These are phyloP conservation scores for button mushroom (Agaricus bisporus) DNA, from an alignment of 768 basidiomycete genomes.

Conservation along the genomic window DNA sequence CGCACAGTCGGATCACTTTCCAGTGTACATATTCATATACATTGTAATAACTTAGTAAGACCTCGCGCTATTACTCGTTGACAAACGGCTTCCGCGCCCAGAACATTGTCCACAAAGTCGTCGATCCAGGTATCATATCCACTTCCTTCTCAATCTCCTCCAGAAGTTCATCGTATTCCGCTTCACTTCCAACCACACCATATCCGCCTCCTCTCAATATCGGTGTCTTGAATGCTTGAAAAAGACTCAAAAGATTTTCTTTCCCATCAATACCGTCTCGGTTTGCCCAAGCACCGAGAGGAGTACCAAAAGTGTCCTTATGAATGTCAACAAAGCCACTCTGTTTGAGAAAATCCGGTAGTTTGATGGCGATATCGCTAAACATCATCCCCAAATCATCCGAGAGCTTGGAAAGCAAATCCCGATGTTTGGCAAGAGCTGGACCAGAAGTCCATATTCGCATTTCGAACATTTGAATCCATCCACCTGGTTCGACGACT, in stretches of 20 bases:
- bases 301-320: background rate
- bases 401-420: background rate
- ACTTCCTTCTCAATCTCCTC: background rate
- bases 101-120: slow-evolving; percentile 2
- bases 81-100: background rate
- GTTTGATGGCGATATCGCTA: background rate
- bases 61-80: too few species aligned
- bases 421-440: background rate
- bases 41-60: too few species aligned
- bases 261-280: slow-evolving; percentile 1
- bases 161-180: background rate
- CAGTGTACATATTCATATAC: too few species aligned
- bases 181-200: slow-evolving; percentile 1
- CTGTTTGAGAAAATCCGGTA: background rate
- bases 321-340: slow-evolving; percentile 4
- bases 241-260: background rate
- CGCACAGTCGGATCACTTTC: too few species aligned
- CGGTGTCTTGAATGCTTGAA: background rate
- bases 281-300: background rate
- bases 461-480: slow-evolving; percentile 1
- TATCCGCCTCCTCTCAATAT: slow-evolving; percentile 2
- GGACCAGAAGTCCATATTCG: slow-evolving; percentile 1
- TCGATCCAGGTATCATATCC: background rate
- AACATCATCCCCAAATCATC: background rate
- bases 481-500: slow-evolving; percentile 1